Conservation (phyloP, 768 basidiomycete genomes). For the Nidularia pulvinata region DNA sequence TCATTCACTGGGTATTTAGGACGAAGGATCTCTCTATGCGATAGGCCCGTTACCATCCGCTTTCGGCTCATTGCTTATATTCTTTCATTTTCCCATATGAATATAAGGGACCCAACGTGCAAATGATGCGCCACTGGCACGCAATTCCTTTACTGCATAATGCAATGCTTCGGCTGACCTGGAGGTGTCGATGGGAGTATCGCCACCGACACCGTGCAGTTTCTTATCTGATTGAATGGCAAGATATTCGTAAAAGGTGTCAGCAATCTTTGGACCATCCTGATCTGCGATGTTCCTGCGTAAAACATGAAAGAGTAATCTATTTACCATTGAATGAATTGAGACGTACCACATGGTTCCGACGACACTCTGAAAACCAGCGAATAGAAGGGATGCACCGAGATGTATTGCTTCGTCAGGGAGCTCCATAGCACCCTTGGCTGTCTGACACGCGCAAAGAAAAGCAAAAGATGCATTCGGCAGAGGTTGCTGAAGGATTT, state of each 20-base stretch:
- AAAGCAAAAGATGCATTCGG: neutral
- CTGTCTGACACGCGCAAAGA: neutral
- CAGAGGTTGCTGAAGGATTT: neutral
- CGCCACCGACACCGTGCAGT: neutral
- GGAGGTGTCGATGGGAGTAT: neutral
- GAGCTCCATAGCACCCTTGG: neutral
- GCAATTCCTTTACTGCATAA: neutral
- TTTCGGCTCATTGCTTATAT: neutral
- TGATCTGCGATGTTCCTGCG: neutral
- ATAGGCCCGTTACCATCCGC: too few species aligned
- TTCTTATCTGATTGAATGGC: neutral
- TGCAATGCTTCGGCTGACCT: neutral
- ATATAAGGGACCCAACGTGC: neutral
- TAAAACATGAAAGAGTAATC: neutral
- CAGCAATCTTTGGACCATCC: neutral
- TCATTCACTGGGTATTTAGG: too few species aligned
- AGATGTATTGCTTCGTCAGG: neutral
- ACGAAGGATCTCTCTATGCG: too few species aligned
- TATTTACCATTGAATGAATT: neutral
- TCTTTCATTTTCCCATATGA: neutral
- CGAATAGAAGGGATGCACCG: neutral
- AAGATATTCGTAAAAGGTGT: neutral
- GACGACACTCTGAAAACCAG: neutral
- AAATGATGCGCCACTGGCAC: neutral
- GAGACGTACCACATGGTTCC: neutral